A percentile compares a stretch with the other conserved stretches of the same genome.
Evolutionary conservation across 306 rosid species (phyloP).

Genomic region (Medicago arabica): DNA sequence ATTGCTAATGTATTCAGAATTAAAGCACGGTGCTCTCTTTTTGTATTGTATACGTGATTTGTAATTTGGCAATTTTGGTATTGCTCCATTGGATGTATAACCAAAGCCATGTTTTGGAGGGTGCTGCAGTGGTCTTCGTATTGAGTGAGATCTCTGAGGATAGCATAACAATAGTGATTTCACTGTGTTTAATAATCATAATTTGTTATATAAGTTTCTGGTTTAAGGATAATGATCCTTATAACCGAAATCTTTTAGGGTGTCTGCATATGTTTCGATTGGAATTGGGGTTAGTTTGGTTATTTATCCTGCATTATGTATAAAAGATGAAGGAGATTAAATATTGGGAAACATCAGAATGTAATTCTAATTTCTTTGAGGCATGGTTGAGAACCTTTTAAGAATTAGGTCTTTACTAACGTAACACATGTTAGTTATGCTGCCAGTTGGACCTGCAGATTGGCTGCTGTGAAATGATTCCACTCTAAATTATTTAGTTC

Average conservation of each 20-base stretch:
- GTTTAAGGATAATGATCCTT: background rate
- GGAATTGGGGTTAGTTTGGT: background rate
- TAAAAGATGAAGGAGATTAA: background rate
- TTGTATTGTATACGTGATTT: background rate
- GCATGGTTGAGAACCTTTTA: constrained; percentile 6
- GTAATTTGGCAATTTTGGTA: background rate
- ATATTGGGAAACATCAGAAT: background rate
- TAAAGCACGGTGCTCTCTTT: background rate
- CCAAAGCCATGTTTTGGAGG: constrained; percentile 14
- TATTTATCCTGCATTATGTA: constrained; percentile 6
- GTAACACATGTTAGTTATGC: background rate
- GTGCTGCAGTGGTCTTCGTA: background rate
- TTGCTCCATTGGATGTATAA: background rate
- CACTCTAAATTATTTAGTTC: too few species aligned
- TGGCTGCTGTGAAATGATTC: too few species aligned
- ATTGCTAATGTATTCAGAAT: background rate
- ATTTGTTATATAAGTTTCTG: background rate
- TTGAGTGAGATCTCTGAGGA: background rate
- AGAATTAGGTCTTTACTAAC: constrained; percentile 9
- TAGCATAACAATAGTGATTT: background rate
- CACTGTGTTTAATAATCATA: background rate
- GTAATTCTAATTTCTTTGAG: constrained; percentile 9
- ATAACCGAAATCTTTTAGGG: background rate
- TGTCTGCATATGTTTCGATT: background rate
- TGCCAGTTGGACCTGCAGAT: background rate